These are phyloP conservation scores for Podospora appendiculata DNA, from an alignment of 495 filamentous ascomycete genomes.

Conservation along the genomic window DNA sequence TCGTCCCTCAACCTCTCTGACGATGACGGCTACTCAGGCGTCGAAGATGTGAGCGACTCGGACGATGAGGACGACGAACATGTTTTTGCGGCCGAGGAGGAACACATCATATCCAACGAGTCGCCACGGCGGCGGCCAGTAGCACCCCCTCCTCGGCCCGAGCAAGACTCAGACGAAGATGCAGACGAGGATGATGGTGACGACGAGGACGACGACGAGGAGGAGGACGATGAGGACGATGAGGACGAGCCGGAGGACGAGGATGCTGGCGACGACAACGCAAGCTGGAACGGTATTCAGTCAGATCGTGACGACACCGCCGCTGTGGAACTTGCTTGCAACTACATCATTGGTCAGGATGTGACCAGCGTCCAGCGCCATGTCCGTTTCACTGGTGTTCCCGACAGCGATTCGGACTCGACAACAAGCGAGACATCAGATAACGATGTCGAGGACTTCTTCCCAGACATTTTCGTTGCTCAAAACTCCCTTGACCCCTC, in stretches of 20 bases:
- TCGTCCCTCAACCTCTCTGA: conserved; percentile 48
- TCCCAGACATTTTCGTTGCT: conserved; percentile 64
- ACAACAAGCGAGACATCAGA: conserved; percentile 38
- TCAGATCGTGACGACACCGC: conserved; percentile 41
- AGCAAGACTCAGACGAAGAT: conserved; percentile 19
- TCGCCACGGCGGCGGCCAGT: conserved; percentile 19
- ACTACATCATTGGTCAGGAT: conserved; percentile 42
- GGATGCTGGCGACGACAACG: conserved; percentile 33
- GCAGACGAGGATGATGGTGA: conserved; percentile 25
- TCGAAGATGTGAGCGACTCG: conserved; percentile 70
- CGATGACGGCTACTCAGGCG: conserved; percentile 62
- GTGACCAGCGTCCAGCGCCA: conserved; percentile 40
- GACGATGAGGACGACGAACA: conserved; percentile 66
- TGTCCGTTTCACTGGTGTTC: conserved; percentile 43
- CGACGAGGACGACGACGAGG: conserved; percentile 22
- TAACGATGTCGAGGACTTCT: conserved; percentile 40
- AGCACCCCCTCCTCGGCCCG: conserved; percentile 33
- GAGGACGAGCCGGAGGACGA: conserved; percentile 22
- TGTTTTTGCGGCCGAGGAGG: conserved; percentile 65
- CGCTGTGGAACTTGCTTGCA: conserved; percentile 30
- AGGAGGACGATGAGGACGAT: conserved; percentile 35
- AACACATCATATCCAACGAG: conserved; percentile 50
- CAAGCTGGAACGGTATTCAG: conserved; percentile 51
- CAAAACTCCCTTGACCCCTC: conserved; percentile 62
- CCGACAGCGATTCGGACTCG: conserved; percentile 37